Base-by-base conservation (phyloP, 768 basidiomycete species). In the Boletus patriciae region DNA sequence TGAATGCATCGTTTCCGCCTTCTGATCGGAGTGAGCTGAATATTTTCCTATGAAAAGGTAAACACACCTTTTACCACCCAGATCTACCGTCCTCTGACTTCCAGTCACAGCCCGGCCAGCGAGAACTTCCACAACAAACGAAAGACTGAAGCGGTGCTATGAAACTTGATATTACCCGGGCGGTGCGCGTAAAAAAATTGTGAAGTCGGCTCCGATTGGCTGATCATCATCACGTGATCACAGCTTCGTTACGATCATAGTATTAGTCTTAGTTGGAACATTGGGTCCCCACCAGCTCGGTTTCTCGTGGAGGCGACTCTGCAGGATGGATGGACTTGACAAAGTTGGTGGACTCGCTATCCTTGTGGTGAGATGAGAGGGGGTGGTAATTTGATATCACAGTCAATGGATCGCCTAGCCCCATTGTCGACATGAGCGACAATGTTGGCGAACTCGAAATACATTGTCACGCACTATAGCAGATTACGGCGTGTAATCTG, bases 1-100 rank as follows among this genome's bases (percentile, higher is more conserved):
- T 36, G 58, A 55, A 59, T 82, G 80, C 80, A 80, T 82, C 18
- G 33, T 33, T 53, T 55, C 42, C 25, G 15, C 46, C 55, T 40
- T 29, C 12, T n/a, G 46, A 12, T 4, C 16, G 19, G 36, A 23
- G 25, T 52, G 47, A 61, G 50, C 34, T 18, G 41, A 4, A 19
- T 42, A 9, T 9, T n/a, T 27, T 33, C 19, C 21, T 27, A 13
- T 21, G 4, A 37, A 4, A 50, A 19, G 25, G n/a, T 2, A 42
- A 40, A 54, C 52, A 38, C 11, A 68, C 64, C 55, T 46, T n/a
- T 18, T 46, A 18, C 25, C 16, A 8, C 38, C 36, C 15, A 36
- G 38, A 41, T 33, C 36, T 46, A 37, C 33, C 13, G n/a, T n/a
- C 15, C 44, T 37, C 52, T n/a, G 6, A 34, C 51, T 34, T 31